These are phyloP conservation scores for Cordyceps javanica DNA, from an alignment of 2,329 filamentous ascomycete species.

Conservation along the genomic window DNA sequence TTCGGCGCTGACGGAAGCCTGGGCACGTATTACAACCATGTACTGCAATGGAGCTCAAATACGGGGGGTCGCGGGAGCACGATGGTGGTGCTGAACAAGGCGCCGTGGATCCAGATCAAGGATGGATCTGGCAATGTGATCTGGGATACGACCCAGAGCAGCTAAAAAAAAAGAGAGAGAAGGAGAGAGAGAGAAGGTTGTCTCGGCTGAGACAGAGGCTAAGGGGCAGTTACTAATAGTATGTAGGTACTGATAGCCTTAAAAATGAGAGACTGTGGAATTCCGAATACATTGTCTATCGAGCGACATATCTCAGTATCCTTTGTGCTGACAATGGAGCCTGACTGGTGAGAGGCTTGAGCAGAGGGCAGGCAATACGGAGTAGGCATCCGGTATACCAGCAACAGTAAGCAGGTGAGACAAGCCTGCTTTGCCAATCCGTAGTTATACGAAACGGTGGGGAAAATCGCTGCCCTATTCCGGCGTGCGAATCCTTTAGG, in stretches of 20 bases:
- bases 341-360: too few relatives aligned
- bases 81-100: constrained; percentile 13
- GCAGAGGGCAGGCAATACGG: too few relatives aligned
- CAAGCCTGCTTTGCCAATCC: not conserved
- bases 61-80: constrained; percentile 12
- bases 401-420: not conserved
- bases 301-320: not conserved
- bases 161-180: not conserved
- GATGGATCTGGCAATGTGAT: constrained; percentile 16
- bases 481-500: not conserved
- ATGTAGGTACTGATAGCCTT: too few relatives aligned
- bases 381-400: too few relatives aligned
- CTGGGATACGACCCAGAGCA: constrained; percentile 17
- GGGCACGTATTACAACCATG: constrained; percentile 12
- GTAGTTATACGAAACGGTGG: not conserved
- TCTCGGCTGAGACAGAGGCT: not conserved
- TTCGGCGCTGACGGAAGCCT: constrained; percentile 15
- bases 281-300: not conserved
- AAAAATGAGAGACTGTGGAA: not conserved
- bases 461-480: not conserved
- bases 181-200: too few relatives aligned
- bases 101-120: constrained; percentile 17
- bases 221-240: too few relatives aligned
- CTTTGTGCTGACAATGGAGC: not conserved
- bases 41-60: constrained; percentile 13